These are phyloP conservation scores for Xylariaceae sp. DNA, from an alignment of 2,329 filamentous ascomycete species.

Conservation along the genomic window DNA sequence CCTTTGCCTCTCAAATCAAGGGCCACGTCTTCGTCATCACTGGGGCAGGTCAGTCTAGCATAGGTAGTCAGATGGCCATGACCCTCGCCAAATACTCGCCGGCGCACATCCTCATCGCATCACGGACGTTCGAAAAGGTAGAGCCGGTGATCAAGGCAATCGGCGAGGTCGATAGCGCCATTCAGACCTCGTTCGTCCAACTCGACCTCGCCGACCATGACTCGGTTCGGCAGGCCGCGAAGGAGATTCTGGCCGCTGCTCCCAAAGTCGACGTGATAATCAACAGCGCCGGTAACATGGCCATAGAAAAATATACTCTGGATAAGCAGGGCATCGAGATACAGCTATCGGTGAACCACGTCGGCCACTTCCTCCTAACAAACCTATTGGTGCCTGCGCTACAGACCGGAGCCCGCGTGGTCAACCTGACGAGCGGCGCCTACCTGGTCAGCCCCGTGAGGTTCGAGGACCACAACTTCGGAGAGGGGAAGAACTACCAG, in stretches of 20 bases:
- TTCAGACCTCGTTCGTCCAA: constrained; percentile 17
- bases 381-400: constrained; percentile 37
- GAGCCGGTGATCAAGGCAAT: constrained; percentile 14
- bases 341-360: constrained; percentile 37
- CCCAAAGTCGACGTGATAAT: constrained; percentile 32
- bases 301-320: constrained; percentile 23
- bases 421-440: constrained; percentile 32
- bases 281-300: constrained; percentile 38
- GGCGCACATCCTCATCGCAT: constrained; percentile 17
- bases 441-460: constrained; percentile 19
- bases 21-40: constrained; percentile 17
- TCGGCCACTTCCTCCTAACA: constrained; percentile 39
- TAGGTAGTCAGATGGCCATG: constrained; percentile 15
- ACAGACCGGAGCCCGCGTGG: constrained; percentile 29
- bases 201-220: constrained; percentile 31
- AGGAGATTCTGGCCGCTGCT: constrained; percentile 24
- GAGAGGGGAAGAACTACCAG: constrained; percentile 24
- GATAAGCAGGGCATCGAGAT: constrained; percentile 34
- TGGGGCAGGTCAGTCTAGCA: constrained; percentile 14
- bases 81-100: constrained; percentile 13
- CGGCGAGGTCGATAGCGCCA: constrained; percentile 8
- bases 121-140: constrained; percentile 14
- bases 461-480: constrained; percentile 29
- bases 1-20: constrained; percentile 15
- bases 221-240: constrained; percentile 29